Conservation (phyloP, 352 stramenopile species). For the Paralagenidium karlingii region DNA sequence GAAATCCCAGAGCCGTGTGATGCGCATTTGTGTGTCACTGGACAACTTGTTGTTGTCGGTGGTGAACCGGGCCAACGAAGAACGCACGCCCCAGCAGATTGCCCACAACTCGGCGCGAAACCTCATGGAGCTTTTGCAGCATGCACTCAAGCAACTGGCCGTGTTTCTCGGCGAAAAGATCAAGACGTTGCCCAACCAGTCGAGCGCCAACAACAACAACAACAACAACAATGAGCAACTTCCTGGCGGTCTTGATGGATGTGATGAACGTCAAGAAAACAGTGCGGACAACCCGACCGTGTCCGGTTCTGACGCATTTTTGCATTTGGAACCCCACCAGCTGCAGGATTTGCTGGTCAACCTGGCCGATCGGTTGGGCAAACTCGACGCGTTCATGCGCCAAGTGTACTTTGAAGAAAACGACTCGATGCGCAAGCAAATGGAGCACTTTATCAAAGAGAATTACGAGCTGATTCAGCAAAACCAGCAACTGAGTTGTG, state of each 20-base stretch:
- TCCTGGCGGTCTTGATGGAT: too few relatives aligned
- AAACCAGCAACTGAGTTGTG: conserved; percentile 20
- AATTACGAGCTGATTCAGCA: conserved; percentile 1
- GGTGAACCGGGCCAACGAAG: conserved; percentile 23
- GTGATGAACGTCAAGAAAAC: too few relatives aligned
- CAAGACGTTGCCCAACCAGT: too few relatives aligned
- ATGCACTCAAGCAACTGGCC: conserved; percentile 28
- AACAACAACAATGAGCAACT: too few relatives aligned
- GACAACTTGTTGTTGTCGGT: conserved; percentile 52
- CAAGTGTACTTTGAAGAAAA: conserved; percentile 18
- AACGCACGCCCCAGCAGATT: conserved; percentile 33
- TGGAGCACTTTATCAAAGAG: conserved; percentile 6
- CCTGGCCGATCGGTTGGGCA: conserved; percentile 20
- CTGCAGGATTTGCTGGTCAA: conserved; percentile 26
- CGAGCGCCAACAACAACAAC: too few relatives aligned
- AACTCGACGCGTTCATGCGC: conserved; percentile 22
- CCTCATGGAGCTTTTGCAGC: conserved; percentile 31
- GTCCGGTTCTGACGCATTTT: neutral
- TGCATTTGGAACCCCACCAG: conserved; percentile 24
- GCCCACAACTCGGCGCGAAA: conserved; percentile 23
- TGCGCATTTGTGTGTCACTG: conserved; percentile 50
- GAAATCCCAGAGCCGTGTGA: conserved; percentile 20
- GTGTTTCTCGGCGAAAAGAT: too few relatives aligned
- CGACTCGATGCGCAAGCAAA: conserved; percentile 3
- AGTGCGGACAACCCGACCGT: too few relatives aligned